A percentile compares a stretch with the other conserved stretches of the same genome.
Conservation (phyloP, 2,329 filamentous ascomycete species). For the Colletotrichum cordylinicola region DNA sequence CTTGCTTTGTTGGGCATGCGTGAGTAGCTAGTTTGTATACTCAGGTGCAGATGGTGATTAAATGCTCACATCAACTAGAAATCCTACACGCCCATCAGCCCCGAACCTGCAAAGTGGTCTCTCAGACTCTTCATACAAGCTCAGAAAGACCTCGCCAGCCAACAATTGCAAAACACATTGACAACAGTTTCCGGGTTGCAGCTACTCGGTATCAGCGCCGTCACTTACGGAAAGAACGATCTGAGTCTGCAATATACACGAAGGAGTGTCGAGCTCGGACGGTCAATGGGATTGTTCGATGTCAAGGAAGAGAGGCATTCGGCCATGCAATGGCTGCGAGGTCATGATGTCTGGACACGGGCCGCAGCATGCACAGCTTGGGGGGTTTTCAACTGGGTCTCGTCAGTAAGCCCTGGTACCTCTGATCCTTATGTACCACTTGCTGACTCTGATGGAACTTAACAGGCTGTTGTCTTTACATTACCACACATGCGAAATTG, state of each 20-base stretch:
- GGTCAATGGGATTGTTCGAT: slow-evolving; percentile 6
- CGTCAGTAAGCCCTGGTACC: background rate
- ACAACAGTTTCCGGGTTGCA: background rate
- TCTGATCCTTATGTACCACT: background rate
- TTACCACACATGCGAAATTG: background rate
- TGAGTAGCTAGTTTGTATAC: background rate
- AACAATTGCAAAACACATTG: background rate
- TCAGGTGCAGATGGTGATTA: rapidly evolving
- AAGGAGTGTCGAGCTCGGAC: background rate
- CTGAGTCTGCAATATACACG: background rate
- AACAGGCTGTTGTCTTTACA: background rate
- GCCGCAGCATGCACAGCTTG: slow-evolving; percentile 32
- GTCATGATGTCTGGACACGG: background rate
- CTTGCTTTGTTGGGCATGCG: background rate
- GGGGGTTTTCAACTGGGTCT: slow-evolving; percentile 28
- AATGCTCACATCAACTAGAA: background rate
- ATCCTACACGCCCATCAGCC: background rate
- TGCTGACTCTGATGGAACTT: background rate
- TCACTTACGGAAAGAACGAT: background rate
- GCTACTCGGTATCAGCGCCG: background rate
- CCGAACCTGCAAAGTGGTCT: background rate
- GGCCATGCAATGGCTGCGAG: background rate
- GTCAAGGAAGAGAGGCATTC: background rate
- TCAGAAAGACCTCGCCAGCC: background rate
- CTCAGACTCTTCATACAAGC: background rate